phyloP scores from a whole-genome alignment of 495 filamentous ascomycete species.

The Talaromyces liani region DNA sequence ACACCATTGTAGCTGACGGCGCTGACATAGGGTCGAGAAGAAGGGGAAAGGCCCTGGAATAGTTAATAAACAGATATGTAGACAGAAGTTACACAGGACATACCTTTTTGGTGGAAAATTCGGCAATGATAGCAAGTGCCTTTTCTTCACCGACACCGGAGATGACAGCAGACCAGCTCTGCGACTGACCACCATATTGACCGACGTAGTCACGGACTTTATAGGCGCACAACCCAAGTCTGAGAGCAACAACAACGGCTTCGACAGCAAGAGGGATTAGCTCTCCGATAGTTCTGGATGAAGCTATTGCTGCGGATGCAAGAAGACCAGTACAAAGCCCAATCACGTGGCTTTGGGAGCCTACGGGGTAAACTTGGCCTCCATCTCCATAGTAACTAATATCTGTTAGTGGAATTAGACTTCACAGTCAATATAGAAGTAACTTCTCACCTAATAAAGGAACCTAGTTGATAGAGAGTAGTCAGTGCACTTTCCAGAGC shows the following conservation, averaged over 20 bases:
- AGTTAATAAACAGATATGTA: slow-evolving; percentile 13
- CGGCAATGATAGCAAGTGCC: slow-evolving; percentile 20
- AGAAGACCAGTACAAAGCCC: slow-evolving; percentile 65
- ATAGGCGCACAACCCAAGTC: slow-evolving; percentile 55
- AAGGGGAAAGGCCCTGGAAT: slow-evolving; percentile 47
- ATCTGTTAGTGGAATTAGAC: neutral
- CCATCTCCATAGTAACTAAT: slow-evolving; percentile 43
- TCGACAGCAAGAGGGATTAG: slow-evolving; percentile 63
- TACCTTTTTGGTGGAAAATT: slow-evolving; percentile 16
- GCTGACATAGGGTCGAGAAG: slow-evolving; percentile 64
- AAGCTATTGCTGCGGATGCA: slow-evolving; percentile 63
- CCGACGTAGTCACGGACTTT: slow-evolving; percentile 31
- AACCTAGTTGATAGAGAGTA: slow-evolving; percentile 62
- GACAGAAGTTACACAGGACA: neutral
- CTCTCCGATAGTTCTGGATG: slow-evolving; percentile 57
- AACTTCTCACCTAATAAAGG: slow-evolving; percentile 64
- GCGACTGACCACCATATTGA: slow-evolving; percentile 14
- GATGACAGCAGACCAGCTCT: slow-evolving; percentile 34
- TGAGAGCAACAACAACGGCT: slow-evolving; percentile 64
- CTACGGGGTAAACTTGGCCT: slow-evolving; percentile 38
- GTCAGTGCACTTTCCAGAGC: slow-evolving; percentile 60
- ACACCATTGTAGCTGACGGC: slow-evolving; percentile 62
- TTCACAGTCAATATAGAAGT: neutral
- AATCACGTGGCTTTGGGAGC: slow-evolving; percentile 38
- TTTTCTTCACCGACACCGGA: slow-evolving; percentile 26